Conservation (phyloP, 139 green algal species). For the Nannochloris sp. region DNA sequence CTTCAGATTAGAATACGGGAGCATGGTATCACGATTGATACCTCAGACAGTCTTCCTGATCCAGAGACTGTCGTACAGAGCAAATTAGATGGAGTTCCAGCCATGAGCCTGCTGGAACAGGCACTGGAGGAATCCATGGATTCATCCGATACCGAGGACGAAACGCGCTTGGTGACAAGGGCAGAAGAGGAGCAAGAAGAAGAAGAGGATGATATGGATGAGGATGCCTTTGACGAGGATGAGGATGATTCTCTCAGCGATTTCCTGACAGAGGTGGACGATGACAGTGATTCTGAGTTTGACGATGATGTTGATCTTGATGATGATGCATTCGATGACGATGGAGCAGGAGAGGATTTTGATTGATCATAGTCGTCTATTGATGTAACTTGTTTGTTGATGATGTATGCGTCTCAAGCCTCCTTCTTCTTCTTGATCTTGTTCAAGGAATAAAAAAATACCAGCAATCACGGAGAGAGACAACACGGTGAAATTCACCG, state of each 20-base stretch:
- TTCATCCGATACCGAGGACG: neutral
- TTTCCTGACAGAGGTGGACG: slow-evolving; percentile 12
- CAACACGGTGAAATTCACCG: neutral
- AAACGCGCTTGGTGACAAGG: neutral
- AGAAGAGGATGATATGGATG: neutral
- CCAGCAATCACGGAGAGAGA: no score
- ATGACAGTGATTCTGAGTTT: slow-evolving; percentile 12
- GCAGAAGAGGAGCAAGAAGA: neutral
- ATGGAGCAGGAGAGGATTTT: neutral
- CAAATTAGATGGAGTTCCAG: neutral
- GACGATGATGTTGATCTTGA: slow-evolving; percentile 2
- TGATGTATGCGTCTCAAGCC: no score
- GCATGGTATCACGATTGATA: slow-evolving; percentile 15
- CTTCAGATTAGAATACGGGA: slow-evolving; percentile 18
- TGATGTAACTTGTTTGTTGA: no score
- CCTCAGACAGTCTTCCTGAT: slow-evolving; percentile 2
- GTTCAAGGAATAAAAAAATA: no score
- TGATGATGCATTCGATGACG: neutral
- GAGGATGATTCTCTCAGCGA: slow-evolving; percentile 5
- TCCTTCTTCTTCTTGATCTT: no score
- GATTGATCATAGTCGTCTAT: neutral
- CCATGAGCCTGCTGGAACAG: slow-evolving; percentile 9
- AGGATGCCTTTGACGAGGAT: neutral
- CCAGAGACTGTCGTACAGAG: slow-evolving; percentile 12
- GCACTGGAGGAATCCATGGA: neutral